Conservation (phyloP, 495 filamentous ascomycete genomes). For the Endocarpon pusillum region DNA sequence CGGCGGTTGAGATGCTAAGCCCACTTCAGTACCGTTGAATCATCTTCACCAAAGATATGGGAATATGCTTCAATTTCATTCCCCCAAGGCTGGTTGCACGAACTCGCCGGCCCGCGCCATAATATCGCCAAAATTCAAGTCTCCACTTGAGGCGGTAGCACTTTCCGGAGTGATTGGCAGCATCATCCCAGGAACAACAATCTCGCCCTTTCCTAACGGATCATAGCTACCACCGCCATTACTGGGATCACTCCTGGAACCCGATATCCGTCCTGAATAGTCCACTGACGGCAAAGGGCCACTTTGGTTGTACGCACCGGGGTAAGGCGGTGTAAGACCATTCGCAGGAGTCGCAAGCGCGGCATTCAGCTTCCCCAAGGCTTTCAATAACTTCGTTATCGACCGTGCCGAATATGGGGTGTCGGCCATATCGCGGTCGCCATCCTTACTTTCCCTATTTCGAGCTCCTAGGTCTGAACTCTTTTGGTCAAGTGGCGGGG, state of each 20-base stretch:
- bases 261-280: neutral
- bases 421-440: no score
- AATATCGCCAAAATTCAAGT: slow-evolving; percentile 30
- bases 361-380: slow-evolving; percentile 26
- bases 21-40: no score
- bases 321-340: neutral
- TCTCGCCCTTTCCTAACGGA: slow-evolving; percentile 20
- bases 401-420: slow-evolving; percentile 33
- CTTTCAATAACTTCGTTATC: slow-evolving; percentile 27
- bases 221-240: neutral
- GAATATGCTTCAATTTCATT: no score
- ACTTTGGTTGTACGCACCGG: neutral
- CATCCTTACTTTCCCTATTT: no score
- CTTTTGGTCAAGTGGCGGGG: no score
- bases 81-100: slow-evolving; percentile 31
- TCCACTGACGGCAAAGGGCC: neutral
- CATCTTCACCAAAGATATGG: no score
- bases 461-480: no score
- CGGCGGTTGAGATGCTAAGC: no score
- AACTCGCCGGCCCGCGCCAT: slow-evolving; percentile 30
- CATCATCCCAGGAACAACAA: slow-evolving; percentile 21
- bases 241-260: neutral
- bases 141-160: slow-evolving; percentile 22
- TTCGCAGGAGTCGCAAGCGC: slow-evolving; percentile 19
- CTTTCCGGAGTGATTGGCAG: slow-evolving; percentile 31